Evolutionary conservation across 202 grass and related monocot species (phyloP).

Genomic region (Bolboschoenoplectus hybrid): DNA sequence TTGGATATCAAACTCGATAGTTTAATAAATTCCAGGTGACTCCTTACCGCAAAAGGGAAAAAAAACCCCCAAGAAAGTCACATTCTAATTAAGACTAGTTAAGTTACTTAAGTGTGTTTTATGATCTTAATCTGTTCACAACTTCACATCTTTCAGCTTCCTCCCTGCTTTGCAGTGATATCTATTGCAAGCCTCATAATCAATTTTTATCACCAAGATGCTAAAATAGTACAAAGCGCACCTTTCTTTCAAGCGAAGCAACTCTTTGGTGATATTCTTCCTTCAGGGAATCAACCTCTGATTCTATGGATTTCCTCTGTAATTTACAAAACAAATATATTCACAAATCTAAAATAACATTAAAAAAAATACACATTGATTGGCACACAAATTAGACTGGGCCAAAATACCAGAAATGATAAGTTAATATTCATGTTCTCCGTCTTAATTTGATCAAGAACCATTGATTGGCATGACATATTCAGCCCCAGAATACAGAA

Average conservation of each 20-base stretch:
- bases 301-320: constrained; percentile 78
- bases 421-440: constrained; percentile 2
- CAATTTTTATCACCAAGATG: too few species aligned
- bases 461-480: background rate
- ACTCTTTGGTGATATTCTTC: constrained; percentile 98
- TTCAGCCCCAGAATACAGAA: background rate
- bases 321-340: constrained; percentile 41
- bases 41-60: too few species aligned
- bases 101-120: too few species aligned
- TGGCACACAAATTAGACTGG: constrained; percentile 3
- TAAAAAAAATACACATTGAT: background rate
- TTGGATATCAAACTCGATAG: background rate
- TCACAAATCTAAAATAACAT: constrained; percentile 29
- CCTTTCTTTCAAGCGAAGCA: constrained; percentile 99
- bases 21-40: too few species aligned
- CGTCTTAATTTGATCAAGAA: background rate
- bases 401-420: background rate
- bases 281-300: constrained; percentile 78
- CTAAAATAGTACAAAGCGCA: background rate
- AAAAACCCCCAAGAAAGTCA: too few species aligned
- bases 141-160: too few species aligned
- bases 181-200: too few species aligned
- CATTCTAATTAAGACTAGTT: too few species aligned
- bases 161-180: too few species aligned
- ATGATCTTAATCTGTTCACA: too few species aligned